Base-by-base conservation (phyloP, 495 filamentous ascomycete genomes). In the Parachaetomium inaequale region DNA sequence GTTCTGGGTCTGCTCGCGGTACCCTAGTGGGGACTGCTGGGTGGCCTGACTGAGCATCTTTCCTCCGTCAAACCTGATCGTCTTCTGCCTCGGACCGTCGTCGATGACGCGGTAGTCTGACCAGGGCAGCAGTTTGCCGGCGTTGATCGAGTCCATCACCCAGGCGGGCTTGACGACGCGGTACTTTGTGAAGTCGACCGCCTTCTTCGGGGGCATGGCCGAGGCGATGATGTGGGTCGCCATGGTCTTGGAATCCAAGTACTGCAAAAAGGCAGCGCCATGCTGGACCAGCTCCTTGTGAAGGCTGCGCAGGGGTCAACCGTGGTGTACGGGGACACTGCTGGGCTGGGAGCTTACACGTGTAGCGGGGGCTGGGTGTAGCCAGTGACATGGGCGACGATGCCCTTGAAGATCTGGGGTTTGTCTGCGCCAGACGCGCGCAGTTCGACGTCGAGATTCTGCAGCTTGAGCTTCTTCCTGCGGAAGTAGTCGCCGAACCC, bases 111-210 rank as follows among this genome's bases (percentile, higher is more conserved):
- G 83, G 68, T 89, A 98, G 6, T 83, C 78, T 58, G 88, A 81
- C 94, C 94, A 98, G 2, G 92, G 88, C 51, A 96, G 78, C 46
- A 97, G 68, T 55, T 82, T 87, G 1, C 92, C 91, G 6, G 87
- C 89, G 51, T 85, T 79, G 58, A 98, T 83, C 69, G 92, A 95
- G 62, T 98, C 94, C 11, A 90, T 87, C 2, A 98, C 82, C 94
- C 94, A 98, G 54, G 92, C 88, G n/a, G 94, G 94, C 74, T 93
- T 96, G 64, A 96, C 94, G 26, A 98, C 90, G 31, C 91, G 86
- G 68, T 96, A 98, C 59, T 83, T 85, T 23, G 76, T 79, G 64
- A 95, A 96, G 63, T 97, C 94, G 34, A 90, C 85, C 31, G 84
- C 82, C 70, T 98, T 98, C 79, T 96, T 98, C 0, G 90, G 90